These are phyloP conservation scores for Diaporthe helianthi DNA, from an alignment of 2,329 filamentous ascomycete species.

Conservation along the genomic window DNA sequence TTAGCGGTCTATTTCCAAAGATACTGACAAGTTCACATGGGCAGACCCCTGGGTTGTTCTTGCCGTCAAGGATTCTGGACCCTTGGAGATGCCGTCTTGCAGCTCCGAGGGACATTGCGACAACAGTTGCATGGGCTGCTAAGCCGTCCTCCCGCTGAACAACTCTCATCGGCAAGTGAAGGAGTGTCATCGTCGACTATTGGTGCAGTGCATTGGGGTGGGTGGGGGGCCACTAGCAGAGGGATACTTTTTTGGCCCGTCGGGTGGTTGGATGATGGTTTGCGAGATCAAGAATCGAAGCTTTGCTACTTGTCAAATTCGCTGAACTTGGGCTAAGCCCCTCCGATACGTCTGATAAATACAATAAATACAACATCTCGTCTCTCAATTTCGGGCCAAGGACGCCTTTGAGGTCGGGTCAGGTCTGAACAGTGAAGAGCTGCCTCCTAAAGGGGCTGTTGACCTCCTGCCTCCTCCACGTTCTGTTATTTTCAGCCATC, in stretches of 20 bases:
- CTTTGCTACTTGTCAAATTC: background rate
- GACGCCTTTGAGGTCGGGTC: too few species aligned
- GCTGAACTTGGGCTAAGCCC: background rate
- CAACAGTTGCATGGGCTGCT: background rate
- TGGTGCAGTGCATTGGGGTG: background rate
- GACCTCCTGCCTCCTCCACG: too few species aligned
- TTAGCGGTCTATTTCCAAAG: too few species aligned
- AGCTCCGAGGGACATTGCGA: background rate
- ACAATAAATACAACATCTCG: too few species aligned
- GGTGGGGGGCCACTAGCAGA: background rate
- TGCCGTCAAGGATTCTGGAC: slow-evolving; percentile 10
- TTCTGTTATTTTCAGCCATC: too few species aligned
- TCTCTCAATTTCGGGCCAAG: too few species aligned
- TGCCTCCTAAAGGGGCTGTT: too few species aligned
- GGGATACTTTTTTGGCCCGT: background rate
- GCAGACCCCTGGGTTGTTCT: slow-evolving; percentile 26
- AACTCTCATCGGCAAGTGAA: too few species aligned
- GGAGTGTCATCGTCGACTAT: background rate
- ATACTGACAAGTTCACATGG: background rate
- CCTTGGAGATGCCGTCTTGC: background rate
- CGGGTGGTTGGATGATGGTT: background rate
- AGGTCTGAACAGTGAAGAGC: too few species aligned
- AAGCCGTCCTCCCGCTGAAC: background rate
- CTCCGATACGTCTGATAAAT: too few species aligned
- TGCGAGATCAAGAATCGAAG: background rate